These are phyloP conservation scores for Cercospora canescens DNA, from an alignment of 2,329 filamentous ascomycete species.

Conservation along the genomic window DNA sequence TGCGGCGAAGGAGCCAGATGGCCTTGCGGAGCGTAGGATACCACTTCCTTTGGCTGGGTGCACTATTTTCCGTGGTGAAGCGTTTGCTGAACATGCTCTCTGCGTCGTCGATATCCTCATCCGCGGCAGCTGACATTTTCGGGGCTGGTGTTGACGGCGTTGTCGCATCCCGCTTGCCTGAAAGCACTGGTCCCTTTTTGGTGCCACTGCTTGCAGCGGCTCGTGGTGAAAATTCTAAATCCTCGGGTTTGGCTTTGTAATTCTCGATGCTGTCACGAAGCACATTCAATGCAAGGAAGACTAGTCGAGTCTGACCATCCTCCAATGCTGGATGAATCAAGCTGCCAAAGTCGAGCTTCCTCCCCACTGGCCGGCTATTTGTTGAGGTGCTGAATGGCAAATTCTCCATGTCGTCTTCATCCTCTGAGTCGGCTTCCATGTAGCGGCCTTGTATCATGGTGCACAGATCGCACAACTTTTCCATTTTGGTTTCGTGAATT, in stretches of 20 bases:
- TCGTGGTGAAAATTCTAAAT: constrained; percentile 62
- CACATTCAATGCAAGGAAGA: constrained; percentile 64
- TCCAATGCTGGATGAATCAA: constrained; percentile 66
- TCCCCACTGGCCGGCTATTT: constrained; percentile 21
- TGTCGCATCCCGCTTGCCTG: constrained; percentile 47
- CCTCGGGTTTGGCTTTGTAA: constrained; percentile 64
- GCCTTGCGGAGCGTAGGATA: constrained; percentile 68
- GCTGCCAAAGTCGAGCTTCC: constrained; percentile 58
- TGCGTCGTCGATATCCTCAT: constrained; percentile 56
- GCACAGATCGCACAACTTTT: constrained; percentile 67
- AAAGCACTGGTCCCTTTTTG: constrained; percentile 47
- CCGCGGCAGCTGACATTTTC: constrained; percentile 54
- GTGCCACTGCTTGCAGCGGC: constrained; percentile 28
- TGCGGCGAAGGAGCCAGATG: constrained; percentile 67
- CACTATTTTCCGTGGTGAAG: constrained; percentile 17
- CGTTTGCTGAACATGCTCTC: constrained; percentile 42
- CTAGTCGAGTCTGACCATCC: constrained; percentile 66
- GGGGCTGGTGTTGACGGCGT: constrained; percentile 43
- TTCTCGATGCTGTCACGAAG: constrained; percentile 67
- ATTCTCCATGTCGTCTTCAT: constrained; percentile 49
- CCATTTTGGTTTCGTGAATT: constrained; percentile 65
- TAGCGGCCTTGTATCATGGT: constrained; percentile 66
- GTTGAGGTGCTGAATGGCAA: constrained; percentile 20
- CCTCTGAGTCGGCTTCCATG: constrained; percentile 54
- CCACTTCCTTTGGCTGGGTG: constrained; percentile 45